Conservation (phyloP, 768 basidiomycete species). For the Tremella mesenterica region DNA sequence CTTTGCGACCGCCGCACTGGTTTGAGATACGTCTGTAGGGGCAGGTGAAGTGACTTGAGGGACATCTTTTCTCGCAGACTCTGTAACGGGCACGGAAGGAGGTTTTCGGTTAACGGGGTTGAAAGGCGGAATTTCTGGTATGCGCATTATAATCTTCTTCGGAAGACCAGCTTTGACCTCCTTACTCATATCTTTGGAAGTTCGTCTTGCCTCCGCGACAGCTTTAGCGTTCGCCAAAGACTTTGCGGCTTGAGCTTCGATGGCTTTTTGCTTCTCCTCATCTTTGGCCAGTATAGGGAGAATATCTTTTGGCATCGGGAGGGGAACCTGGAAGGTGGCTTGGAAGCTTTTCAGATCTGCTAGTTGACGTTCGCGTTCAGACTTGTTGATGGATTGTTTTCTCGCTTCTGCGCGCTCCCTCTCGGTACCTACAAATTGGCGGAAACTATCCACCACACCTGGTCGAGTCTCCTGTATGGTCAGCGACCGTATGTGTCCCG, state of each 20-base stretch:
- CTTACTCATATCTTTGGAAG: conserved; percentile 15
- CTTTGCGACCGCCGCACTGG: conserved; percentile 47
- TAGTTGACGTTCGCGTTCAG: conserved; percentile 88
- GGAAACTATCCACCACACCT: conserved; percentile 50
- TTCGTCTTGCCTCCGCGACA: neutral
- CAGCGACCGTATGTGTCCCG: neutral
- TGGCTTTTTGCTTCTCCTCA: conserved; percentile 75
- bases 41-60: conserved; percentile 36
- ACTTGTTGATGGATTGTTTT: conserved; percentile 77
- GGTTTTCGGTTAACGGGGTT: conserved; percentile 53
- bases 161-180: conserved; percentile 53
- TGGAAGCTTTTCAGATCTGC: conserved; percentile 90
- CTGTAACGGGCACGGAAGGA: conserved; percentile 13
- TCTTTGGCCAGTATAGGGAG: conserved; percentile 88
- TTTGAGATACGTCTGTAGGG: conserved; percentile 34
- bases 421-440: conserved; percentile 85
- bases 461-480: neutral
- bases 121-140: conserved; percentile 86
- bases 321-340: conserved; percentile 90
- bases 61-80: conserved; percentile 27
- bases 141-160: conserved; percentile 58
- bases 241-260: conserved; percentile 45
- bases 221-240: conserved; percentile 48
- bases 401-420: conserved; percentile 83
- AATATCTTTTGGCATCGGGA: conserved; percentile 89